These are phyloP conservation scores for Cutaneotrichosporon curvatum DNA, from an alignment of 1,284 basidiomycete genomes.

Conservation along the genomic window DNA sequence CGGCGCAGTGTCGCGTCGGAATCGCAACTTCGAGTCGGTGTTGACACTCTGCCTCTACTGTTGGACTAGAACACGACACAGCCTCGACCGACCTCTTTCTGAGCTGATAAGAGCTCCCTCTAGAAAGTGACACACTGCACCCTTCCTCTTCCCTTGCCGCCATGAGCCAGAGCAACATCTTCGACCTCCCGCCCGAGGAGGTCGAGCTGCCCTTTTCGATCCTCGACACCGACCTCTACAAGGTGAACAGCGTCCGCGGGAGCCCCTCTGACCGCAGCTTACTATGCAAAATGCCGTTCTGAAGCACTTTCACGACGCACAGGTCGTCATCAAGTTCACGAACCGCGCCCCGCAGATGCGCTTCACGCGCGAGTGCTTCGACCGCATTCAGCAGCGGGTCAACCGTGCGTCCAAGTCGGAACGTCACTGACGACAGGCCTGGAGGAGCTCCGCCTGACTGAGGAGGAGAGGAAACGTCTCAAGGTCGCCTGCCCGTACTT, in stretches of 20 bases:
- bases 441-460: slow-evolving; percentile 55
- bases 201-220: slow-evolving; percentile 55
- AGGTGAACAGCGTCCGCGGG: slow-evolving; percentile 50
- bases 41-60: neutral
- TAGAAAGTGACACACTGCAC: no score
- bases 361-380: slow-evolving; percentile 65
- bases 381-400: slow-evolving; percentile 60
- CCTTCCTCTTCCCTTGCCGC: no score
- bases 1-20: no score
- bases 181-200: slow-evolving; percentile 15
- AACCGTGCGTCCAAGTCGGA: slow-evolving; percentile 53
- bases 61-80: neutral
- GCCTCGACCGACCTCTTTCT: no score
- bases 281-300: slow-evolving; percentile 95
- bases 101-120: no score
- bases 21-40: no score
- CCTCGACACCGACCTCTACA: slow-evolving; percentile 95
- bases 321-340: slow-evolving; percentile 66
- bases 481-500: slow-evolving; percentile 68
- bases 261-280: slow-evolving; percentile 53
- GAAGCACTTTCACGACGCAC: slow-evolving; percentile 65
- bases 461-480: slow-evolving; percentile 65
- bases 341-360: slow-evolving; percentile 66
- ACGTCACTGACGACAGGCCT: slow-evolving; percentile 53
- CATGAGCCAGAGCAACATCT: neutral